These are phyloP conservation scores for Scheffersomyces segobiensis DNA, from an alignment of 1,139 yeast species.

Conservation along the genomic window DNA sequence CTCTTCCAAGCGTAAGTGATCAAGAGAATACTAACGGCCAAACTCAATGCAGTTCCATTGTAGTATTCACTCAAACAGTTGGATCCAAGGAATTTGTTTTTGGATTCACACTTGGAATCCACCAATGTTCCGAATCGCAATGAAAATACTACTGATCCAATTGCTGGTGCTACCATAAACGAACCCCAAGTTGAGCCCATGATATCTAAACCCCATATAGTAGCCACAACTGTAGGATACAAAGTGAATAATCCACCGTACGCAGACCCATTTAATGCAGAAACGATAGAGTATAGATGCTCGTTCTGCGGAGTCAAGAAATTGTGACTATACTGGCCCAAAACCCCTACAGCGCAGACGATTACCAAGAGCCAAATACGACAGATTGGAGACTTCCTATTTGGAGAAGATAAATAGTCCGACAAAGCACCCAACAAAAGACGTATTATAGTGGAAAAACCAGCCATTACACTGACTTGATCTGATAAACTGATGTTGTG, in stretches of 20 bases:
- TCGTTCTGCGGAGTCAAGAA: constrained; percentile 4
- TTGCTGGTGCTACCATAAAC: constrained; percentile 87
- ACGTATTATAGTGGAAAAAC: constrained; percentile 46
- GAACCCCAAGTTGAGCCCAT: constrained; percentile 95
- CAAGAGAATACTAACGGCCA: constrained; percentile 31
- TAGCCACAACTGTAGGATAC: constrained; percentile 78
- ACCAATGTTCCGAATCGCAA: constrained; percentile 67
- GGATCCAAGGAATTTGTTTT: constrained; percentile 6
- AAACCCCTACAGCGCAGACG: constrained; percentile 42
- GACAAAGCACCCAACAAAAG: constrained; percentile 64
- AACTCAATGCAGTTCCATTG: constrained; percentile 29
- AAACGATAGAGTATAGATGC: constrained; percentile 33
- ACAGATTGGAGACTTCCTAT: constrained; percentile 27
- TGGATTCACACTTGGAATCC: constrained; percentile 41
- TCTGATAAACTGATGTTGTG: constrained; percentile 47
- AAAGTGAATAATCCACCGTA: constrained; percentile 87
- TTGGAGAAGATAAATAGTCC: constrained; percentile 48
- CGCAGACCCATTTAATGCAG: constrained; percentile 63
- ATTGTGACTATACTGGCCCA: constrained; percentile 37
- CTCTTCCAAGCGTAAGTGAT: constrained; percentile 34
- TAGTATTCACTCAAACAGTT: constrained; percentile 38
- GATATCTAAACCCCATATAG: constrained; percentile 86
- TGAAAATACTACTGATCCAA: constrained; percentile 76
- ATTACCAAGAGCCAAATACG: constrained; percentile 47
- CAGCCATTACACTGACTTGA: constrained; percentile 42